phyloP scores from a whole-genome alignment of 352 stramenopile genomes.

The Globisporangium irregulare region DNA sequence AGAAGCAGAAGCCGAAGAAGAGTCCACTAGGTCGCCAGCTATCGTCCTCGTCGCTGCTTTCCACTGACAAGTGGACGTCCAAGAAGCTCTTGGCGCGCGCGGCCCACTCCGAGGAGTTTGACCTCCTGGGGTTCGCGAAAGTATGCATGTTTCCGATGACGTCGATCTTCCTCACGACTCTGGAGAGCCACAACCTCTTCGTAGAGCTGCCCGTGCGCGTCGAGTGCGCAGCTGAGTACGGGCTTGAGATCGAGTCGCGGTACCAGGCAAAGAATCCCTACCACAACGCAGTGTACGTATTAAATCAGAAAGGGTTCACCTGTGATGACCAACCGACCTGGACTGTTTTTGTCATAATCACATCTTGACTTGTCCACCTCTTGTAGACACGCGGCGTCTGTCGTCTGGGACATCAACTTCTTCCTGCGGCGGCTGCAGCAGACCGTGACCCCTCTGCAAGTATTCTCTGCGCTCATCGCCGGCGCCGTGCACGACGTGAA shows the following conservation, averaged over 20 bases:
- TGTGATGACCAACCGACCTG: not conserved
- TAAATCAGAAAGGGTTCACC: not conserved
- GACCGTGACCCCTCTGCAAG: constrained; percentile 36
- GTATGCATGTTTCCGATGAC: constrained; percentile 54
- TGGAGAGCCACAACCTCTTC: constrained; percentile 68
- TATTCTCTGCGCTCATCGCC: constrained; percentile 86
- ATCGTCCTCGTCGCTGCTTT: constrained; percentile 3
- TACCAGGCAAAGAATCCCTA: constrained; percentile 78
- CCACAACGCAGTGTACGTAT: constrained; percentile 64
- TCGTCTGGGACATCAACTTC: constrained; percentile 73
- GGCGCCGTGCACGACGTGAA: constrained; percentile 91
- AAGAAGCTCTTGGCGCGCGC: constrained; percentile 35
- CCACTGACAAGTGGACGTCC: constrained; percentile 32
- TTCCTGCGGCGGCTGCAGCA: constrained; percentile 51
- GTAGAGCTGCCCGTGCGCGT: constrained; percentile 48
- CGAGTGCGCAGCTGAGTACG: constrained; percentile 49
- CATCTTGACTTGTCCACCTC: constrained; percentile 2
- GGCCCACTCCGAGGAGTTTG: constrained; percentile 37
- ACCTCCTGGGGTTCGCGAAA: constrained; percentile 47
- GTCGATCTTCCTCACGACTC: constrained; percentile 55
- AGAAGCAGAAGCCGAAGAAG: not conserved
- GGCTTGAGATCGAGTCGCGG: constrained; percentile 57
- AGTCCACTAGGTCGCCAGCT: not conserved
- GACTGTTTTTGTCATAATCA: not conserved
- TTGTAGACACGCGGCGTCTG: constrained; percentile 58